Evolutionary conservation across 2,329 filamentous ascomycete species (phyloP).

Genomic region (Mycosphaerella sp.): DNA sequence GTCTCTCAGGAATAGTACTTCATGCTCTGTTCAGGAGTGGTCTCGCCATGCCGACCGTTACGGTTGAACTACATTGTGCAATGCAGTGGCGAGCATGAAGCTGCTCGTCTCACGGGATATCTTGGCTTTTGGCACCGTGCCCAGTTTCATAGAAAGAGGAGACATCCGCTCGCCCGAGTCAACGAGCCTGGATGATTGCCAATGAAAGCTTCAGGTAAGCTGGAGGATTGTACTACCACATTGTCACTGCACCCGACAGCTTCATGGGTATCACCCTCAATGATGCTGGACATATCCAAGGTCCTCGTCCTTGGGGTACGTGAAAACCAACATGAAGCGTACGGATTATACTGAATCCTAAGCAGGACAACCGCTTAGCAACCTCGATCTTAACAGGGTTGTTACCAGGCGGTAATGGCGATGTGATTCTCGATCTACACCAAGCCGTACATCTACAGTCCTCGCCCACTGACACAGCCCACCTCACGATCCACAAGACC

Average conservation of each 20-base stretch:
- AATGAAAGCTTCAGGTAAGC: neutral
- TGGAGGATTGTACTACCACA: neutral
- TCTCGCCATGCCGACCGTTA: too few species aligned
- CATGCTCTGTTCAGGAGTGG: too few species aligned
- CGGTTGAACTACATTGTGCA: too few species aligned
- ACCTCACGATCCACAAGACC: conserved; percentile 20
- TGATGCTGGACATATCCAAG: conserved; percentile 5
- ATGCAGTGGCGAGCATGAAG: too few species aligned
- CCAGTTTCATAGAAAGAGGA: conserved; percentile 2
- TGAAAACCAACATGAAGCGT: neutral
- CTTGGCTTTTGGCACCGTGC: neutral
- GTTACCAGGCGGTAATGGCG: neutral
- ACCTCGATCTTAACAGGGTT: conserved; percentile 17
- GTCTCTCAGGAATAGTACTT: too few species aligned
- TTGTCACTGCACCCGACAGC: neutral
- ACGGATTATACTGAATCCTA: neutral
- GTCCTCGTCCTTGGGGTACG: conserved; percentile 22
- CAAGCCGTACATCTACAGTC: conserved; percentile 11
- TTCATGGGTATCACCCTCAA: neutral
- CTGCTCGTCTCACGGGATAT: too few species aligned
- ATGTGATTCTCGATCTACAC: conserved; percentile 13
- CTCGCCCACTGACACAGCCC: neutral
- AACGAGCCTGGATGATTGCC: neutral
- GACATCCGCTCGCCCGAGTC: conserved; percentile 17
- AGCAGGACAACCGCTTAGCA: conserved; percentile 21